Percentiles rank a stretch among this genome's conserved stretches.
Evolutionary conservation across 805 yeast genomes (phyloP).

Genomic region (Metahyphopichia silvanorum): DNA sequence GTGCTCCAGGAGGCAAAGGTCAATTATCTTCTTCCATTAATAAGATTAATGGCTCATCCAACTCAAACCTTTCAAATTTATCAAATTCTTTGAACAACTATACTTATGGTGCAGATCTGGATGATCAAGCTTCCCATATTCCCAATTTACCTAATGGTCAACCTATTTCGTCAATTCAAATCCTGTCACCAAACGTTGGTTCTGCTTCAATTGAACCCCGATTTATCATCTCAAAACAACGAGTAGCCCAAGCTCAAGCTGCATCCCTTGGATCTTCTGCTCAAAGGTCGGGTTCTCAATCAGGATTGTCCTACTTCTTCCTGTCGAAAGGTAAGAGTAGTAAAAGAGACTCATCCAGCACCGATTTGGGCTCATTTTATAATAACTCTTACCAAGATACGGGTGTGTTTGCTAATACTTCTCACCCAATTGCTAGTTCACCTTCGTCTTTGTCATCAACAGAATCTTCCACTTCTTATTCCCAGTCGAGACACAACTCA

Average conservation of each 20-base stretch:
- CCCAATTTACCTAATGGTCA: constrained; percentile 58
- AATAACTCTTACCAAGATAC: constrained; percentile 31
- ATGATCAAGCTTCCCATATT: constrained; percentile 25
- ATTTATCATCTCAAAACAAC: constrained; percentile 77
- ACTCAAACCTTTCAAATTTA: constrained; percentile 5
- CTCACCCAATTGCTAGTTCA: constrained; percentile 16
- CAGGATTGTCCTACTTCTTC: constrained; percentile 51
- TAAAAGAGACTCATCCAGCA: constrained; percentile 33
- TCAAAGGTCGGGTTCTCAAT: constrained; percentile 40
- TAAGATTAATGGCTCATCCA: constrained; percentile 1
- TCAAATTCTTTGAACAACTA: constrained; percentile 40
- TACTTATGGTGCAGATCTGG: too few species aligned
- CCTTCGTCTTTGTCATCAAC: constrained; percentile 35
- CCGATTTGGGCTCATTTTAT: constrained; percentile 41
- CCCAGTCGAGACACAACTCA: constrained; percentile 63
- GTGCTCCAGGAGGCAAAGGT: constrained; percentile 63
- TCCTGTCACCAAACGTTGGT: constrained; percentile 65
- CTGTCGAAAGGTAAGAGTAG: constrained; percentile 36
- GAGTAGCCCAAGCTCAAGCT: constrained; percentile 55
- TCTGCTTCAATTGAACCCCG: constrained; percentile 71
- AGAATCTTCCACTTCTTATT: constrained; percentile 27
- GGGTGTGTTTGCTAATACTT: constrained; percentile 1
- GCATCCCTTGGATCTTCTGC: constrained; percentile 30
- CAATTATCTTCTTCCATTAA: constrained; percentile 6
- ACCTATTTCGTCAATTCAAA: constrained; percentile 57